These are phyloP conservation scores for Pharnaceum exiguum DNA, from an alignment of 148 eudicot genomes.

Conservation along the genomic window DNA sequence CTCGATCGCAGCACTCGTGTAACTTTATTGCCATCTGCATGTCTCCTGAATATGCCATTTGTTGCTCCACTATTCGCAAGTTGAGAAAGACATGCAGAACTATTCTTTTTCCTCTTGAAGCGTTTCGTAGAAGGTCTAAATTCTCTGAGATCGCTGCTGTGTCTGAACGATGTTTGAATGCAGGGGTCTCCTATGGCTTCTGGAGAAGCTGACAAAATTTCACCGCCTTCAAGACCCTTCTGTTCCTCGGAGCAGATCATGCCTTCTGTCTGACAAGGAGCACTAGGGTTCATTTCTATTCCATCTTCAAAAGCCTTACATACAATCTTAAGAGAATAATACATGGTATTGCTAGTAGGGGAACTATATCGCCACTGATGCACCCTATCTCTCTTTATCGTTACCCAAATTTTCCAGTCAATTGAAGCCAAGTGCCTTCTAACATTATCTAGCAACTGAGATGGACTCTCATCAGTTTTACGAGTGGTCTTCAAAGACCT, in stretches of 20 bases:
- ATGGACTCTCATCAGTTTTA: not conserved
- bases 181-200: not conserved
- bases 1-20: constrained; percentile 42
- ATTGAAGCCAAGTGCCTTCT: constrained; percentile 55
- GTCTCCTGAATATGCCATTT: no score
- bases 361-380: constrained; percentile 40
- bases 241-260: constrained; percentile 11
- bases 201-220: not conserved
- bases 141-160: not conserved
- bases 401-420: constrained; percentile 54
- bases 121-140: constrained; percentile 2
- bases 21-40: constrained; percentile 18
- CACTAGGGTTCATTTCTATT: constrained; percentile 1
- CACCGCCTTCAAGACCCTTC: constrained; percentile 10
- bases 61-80: no score
- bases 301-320: constrained; percentile 36
- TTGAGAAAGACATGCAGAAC: not conserved
- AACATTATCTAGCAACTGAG: constrained; percentile 25
- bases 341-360: constrained; percentile 34
- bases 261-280: constrained; percentile 9
- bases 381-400: not conserved
- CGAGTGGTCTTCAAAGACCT: not conserved
- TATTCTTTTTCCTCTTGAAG: constrained; percentile 21
- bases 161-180: constrained; percentile 8
- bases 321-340: constrained; percentile 39